phyloP scores from a whole-genome alignment of 2,329 filamentous ascomycete genomes.

The Mariannaea sp. region DNA sequence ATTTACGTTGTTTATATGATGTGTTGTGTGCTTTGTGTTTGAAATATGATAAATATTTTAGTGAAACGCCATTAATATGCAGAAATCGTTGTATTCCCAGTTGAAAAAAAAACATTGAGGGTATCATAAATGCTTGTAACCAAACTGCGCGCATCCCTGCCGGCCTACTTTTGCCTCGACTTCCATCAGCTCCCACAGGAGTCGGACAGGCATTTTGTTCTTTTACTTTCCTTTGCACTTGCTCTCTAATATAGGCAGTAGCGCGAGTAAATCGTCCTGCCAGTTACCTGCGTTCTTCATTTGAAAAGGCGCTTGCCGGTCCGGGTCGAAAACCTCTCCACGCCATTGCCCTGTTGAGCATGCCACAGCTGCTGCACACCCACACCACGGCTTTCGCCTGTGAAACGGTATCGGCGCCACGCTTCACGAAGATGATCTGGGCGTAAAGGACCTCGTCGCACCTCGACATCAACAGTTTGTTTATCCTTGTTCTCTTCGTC shows the following conservation, averaged over 20 bases:
- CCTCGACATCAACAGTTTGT: conserved; percentile 34
- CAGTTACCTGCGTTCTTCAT: conserved; percentile 38
- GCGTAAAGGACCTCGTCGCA: conserved; percentile 62
- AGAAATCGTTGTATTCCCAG: not conserved
- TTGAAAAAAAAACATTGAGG: too few relatives aligned
- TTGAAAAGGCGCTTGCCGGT: conserved; percentile 60
- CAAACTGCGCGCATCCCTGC: too few relatives aligned
- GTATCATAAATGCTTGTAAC: too few relatives aligned
- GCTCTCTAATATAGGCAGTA: too few relatives aligned
- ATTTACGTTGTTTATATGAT: too few relatives aligned
- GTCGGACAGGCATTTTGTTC: too few relatives aligned
- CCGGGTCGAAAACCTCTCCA: conserved; percentile 61
- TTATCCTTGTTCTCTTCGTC: conserved; percentile 20
- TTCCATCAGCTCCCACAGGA: not conserved
- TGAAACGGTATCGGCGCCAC: conserved; percentile 67
- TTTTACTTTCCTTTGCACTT: too few relatives aligned
- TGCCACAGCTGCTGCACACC: conserved; percentile 66
- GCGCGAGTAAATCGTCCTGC: too few relatives aligned
- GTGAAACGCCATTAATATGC: not conserved
- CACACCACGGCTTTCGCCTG: conserved; percentile 65
- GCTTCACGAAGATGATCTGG: conserved; percentile 79
- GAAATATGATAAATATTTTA: too few relatives aligned
- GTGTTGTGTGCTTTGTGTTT: too few relatives aligned
- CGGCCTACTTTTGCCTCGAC: too few relatives aligned
- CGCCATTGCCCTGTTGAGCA: conserved; percentile 61